These are phyloP conservation scores for Syzygium jambos DNA, from an alignment of 345 rosid genomes.

Conservation along the genomic window DNA sequence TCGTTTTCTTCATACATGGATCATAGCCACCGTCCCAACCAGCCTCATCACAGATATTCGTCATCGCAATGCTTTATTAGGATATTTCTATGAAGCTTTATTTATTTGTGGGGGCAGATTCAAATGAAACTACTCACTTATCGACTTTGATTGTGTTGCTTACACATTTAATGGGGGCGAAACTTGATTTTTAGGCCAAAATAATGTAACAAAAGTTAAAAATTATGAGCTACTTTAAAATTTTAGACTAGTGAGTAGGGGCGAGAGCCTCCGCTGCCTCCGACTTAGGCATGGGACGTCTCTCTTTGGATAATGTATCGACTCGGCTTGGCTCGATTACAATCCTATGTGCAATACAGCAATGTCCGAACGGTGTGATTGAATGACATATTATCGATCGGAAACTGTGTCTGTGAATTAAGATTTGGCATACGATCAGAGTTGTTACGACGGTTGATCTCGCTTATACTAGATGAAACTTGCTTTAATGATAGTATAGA, in stretches of 20 bases:
- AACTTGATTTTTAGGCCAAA: background rate
- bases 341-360: accelerated
- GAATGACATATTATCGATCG: background rate
- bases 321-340: background rate
- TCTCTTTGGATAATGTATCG: background rate
- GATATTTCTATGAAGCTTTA: background rate
- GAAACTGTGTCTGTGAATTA: background rate
- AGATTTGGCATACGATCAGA: background rate
- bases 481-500: background rate
- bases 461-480: background rate
- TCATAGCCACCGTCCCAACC: background rate
- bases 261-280: background rate
- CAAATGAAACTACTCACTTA: background rate
- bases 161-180: background rate
- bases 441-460: background rate
- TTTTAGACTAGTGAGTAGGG: background rate
- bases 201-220: background rate
- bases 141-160: background rate
- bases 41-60: background rate
- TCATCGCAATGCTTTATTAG: background rate
- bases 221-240: background rate
- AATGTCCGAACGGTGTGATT: accelerated
- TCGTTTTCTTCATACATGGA: no score
- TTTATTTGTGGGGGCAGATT: background rate
- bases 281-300: background rate